Base-by-base conservation (phyloP, 2,329 filamentous ascomycete species). In the Trichoderma lentiforme region DNA sequence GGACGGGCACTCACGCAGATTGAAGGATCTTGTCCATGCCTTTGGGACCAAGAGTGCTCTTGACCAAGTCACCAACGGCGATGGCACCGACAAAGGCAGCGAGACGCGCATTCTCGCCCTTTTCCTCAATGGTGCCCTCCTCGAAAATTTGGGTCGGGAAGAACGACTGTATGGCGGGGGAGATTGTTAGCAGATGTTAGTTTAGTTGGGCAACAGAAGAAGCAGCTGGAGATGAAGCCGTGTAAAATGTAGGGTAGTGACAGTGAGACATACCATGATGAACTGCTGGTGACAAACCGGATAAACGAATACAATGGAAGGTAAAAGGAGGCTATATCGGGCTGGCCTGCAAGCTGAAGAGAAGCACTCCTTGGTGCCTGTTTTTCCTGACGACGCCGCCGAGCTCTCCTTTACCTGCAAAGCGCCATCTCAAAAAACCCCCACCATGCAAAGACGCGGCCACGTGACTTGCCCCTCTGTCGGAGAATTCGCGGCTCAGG, bases 1-100 rank as follows among this genome's bases (percentile, higher is more conserved):
- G 71, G 68, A 71, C 71, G 34, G 6, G 70, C 73, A 89, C 92
- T 75, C 90, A 96, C 92, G 93, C 95, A 82, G 94, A 97, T 83
- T 97, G 94, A 80, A 97, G 86, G 82, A 97, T 97, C 87, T 97
- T 98, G 87, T 98, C 96, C 95, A 98, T 98, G 77, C 96, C 96
- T 86, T 98, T 98, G 47, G 96, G 96, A 7, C 96, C 96, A 39
- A 99, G 86, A 12, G 96, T 98, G 82, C 93, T 97, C 89, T 99
- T 99, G 69, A 99, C 96, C 76, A 99, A 84, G 79, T 99, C 96
- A 69, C 96, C 96, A 61, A 99, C 96, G 71, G 96, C 96, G 80
- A 99, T 99, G 81, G 96, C 96, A 78, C 96, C 96, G 71, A 99
- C 95, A 79, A 99, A 99, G 75, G 95, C 95, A n/a, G 94, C 92